Evolutionary conservation across 2,329 filamentous ascomycete species (phyloP).

Genomic region (Clonostachys sp.): DNA sequence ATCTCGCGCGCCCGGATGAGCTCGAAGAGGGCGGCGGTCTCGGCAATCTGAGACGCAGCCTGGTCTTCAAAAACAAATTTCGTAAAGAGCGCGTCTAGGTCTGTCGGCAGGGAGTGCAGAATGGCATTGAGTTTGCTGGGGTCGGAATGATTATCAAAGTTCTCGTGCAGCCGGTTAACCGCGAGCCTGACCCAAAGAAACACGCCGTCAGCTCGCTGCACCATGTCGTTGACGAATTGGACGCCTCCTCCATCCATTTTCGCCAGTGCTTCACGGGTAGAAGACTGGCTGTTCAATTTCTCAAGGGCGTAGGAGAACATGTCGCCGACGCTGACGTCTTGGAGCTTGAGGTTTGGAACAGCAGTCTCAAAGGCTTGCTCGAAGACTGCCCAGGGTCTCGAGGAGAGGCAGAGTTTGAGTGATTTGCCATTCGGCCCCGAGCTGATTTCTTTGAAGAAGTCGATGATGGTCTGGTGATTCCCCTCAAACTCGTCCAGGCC

Average conservation of each 20-base stretch:
- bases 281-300: not conserved
- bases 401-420: not conserved
- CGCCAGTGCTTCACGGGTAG: not conserved
- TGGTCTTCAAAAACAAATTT: not conserved
- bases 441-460: not conserved
- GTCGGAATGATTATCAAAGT: not conserved
- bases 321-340: not conserved
- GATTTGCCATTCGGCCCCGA: not conserved
- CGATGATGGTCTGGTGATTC: not conserved
- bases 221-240: not conserved
- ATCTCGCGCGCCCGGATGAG: too few species aligned
- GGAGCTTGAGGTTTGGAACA: not conserved
- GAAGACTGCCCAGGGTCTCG: not conserved
- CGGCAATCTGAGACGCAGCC: too few species aligned
- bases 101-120: not conserved
- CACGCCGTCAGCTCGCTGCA: not conserved
- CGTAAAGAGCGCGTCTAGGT: not conserved
- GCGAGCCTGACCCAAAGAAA: not conserved
- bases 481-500: not conserved
- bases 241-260: not conserved
- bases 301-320: not conserved
- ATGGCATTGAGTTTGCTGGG: not conserved
- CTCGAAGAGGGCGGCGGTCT: too few species aligned
- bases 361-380: not conserved
- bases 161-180: not conserved